A percentile compares a stretch with the other conserved stretches of the same genome.
These are phyloP conservation scores for Sphaerostilbella broomeana DNA, from an alignment of 2,329 filamentous ascomycete species.

Conservation along the genomic window DNA sequence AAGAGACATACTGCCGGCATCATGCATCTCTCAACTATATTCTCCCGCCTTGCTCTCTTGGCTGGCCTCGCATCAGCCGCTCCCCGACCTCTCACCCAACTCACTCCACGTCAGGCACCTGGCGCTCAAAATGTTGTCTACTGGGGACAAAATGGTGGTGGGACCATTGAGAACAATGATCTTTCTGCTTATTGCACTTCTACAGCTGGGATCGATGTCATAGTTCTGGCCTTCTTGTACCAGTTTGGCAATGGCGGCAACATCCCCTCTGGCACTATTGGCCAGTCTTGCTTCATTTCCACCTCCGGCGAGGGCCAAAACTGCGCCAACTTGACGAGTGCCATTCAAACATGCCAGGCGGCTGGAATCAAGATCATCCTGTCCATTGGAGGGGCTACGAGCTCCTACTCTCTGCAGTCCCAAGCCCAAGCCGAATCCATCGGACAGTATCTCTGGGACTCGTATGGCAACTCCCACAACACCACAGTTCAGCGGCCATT, in stretches of 20 bases:
- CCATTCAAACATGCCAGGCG: slow-evolving; percentile 13
- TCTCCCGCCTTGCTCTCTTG: slow-evolving; percentile 7
- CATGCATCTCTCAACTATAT: slow-evolving; percentile 9
- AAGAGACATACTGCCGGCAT: slow-evolving; percentile 7
- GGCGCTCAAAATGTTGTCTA: slow-evolving; percentile 25
- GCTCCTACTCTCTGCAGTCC: slow-evolving; percentile 10
- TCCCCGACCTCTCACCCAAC: slow-evolving; percentile 3
- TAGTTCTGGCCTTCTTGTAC: slow-evolving; percentile 37
- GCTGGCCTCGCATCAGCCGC: slow-evolving; percentile 10
- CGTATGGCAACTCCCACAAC: slow-evolving; percentile 12
- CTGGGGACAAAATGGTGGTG: slow-evolving; percentile 23
- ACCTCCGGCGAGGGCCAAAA: slow-evolving; percentile 25
- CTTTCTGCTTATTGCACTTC: slow-evolving; percentile 32
- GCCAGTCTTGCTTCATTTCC: slow-evolving; percentile 32
- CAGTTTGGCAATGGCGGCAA: slow-evolving; percentile 28
- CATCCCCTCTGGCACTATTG: slow-evolving; percentile 34
- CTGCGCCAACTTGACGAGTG: slow-evolving; percentile 11
- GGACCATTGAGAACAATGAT: slow-evolving; percentile 29
- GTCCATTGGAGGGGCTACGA: slow-evolving; percentile 14
- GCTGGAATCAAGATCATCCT: slow-evolving; percentile 15
- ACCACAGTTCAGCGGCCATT: slow-evolving; percentile 19
- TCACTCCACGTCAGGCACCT: slow-evolving; percentile 11
- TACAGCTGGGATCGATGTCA: slow-evolving; percentile 32
- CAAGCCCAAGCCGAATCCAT: slow-evolving; percentile 11
- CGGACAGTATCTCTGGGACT: slow-evolving; percentile 16